phyloP scores from a whole-genome alignment of 129 eudicot species.

The Artemisia annua region DNA sequence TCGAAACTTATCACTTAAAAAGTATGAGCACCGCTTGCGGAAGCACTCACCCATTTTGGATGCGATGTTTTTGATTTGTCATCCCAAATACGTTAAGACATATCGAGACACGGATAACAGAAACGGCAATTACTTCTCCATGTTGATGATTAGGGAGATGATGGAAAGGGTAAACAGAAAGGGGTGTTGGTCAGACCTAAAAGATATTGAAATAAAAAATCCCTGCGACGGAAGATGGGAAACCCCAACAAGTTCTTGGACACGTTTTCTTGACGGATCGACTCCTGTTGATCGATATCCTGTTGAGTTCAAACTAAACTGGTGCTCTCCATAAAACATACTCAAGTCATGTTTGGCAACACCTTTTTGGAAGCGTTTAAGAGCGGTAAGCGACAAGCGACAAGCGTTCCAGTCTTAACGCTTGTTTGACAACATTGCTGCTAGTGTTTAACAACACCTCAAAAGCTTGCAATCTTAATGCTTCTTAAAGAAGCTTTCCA shows the following conservation, averaged over 20 bases:
- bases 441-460: too few relatives aligned
- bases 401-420: too few relatives aligned
- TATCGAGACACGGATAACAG: neutral
- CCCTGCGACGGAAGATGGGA: neutral
- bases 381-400: too few relatives aligned
- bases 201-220: neutral
- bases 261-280: neutral
- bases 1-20: neutral
- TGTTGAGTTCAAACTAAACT: neutral
- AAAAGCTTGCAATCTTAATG: too few relatives aligned
- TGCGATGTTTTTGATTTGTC: conserved; percentile 3
- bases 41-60: neutral
- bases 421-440: too few relatives aligned
- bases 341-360: too few relatives aligned
- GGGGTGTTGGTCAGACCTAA: neutral
- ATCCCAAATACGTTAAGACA: neutral
- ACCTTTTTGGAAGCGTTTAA: too few relatives aligned
- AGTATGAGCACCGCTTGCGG: neutral
- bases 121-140: neutral
- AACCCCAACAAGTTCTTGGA: neutral
- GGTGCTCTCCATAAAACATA: neutral
- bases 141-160: neutral
- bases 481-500: too few relatives aligned
- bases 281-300: neutral
- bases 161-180: neutral